Conservation (phyloP, 257 asterid species). For the Solanum bulbocastanum region DNA sequence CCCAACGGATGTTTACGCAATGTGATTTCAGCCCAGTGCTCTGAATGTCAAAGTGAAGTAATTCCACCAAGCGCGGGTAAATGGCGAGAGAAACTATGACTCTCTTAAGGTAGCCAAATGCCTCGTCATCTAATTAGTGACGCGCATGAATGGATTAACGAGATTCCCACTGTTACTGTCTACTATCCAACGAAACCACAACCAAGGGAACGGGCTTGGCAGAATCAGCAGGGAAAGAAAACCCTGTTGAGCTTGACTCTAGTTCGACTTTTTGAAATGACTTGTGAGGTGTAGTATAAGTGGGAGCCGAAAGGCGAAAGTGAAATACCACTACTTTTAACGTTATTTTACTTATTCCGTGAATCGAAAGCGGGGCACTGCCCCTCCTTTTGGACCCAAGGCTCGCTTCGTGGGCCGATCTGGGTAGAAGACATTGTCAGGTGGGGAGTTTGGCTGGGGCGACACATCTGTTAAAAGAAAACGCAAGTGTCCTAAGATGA, state of each 20-base stretch:
- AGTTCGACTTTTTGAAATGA: conserved; percentile 43
- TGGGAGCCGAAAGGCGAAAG: background rate
- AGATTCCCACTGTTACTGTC: too few species aligned
- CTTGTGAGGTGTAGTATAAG: conserved; percentile 8
- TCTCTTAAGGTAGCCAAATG: conserved; percentile 50
- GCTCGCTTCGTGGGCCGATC: too few species aligned
- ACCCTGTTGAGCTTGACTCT: conserved; percentile 69
- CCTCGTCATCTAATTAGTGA: conserved; percentile 44
- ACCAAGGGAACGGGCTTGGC: too few species aligned
- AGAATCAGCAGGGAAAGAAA: conserved; percentile 15
- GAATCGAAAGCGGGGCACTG: too few species aligned
- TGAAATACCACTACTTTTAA: background rate
- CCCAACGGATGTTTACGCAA: conserved; percentile 46
- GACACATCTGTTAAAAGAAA: too few species aligned
- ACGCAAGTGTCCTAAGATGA: too few species aligned
- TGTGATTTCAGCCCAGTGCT: conserved; percentile 52
- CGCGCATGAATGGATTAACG: conserved; percentile 17
- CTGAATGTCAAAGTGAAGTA: background rate
- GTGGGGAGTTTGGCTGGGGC: too few species aligned
- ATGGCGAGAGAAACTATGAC: conserved; percentile 30
- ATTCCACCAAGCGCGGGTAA: conserved; percentile 9
- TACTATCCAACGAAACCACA: too few species aligned
- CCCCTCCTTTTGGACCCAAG: too few species aligned
- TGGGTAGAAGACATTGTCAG: too few species aligned
- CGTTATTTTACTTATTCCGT: too few species aligned